These are phyloP conservation scores for Mollisia scopiformis DNA, from an alignment of 2,329 filamentous ascomycete genomes.

Conservation along the genomic window DNA sequence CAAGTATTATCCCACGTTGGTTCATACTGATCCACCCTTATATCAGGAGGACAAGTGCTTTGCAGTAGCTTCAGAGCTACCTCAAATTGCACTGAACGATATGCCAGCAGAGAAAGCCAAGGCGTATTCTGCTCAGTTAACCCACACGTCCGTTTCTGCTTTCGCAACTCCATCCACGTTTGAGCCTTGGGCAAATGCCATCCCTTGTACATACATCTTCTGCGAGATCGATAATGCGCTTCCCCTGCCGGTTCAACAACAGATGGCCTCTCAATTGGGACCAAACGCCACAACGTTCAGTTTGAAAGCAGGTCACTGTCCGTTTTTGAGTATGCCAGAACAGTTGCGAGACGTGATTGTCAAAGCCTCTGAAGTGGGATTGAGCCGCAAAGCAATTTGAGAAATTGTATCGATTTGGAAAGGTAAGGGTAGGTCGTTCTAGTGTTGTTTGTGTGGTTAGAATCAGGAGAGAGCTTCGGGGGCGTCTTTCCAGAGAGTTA, in stretches of 20 bases:
- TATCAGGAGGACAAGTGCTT: constrained; percentile 21
- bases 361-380: constrained; percentile 5
- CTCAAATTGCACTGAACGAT: constrained; percentile 18
- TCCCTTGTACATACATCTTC: constrained; percentile 27
- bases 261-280: constrained; percentile 21
- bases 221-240: constrained; percentile 22
- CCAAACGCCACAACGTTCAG: constrained; percentile 14
- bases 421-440: background rate
- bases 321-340: constrained; percentile 23
- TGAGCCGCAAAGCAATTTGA: background rate
- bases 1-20: no score
- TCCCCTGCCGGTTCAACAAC: constrained; percentile 13
- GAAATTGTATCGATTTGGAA: background rate
- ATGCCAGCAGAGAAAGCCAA: constrained; percentile 14
- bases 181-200: constrained; percentile 22
- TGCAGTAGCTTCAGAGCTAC: background rate
- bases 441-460: background rate
- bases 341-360: constrained; percentile 18
- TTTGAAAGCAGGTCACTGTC: constrained; percentile 23
- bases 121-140: constrained; percentile 5
- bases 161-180: constrained; percentile 22
- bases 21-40: no score
- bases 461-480: no score
- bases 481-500: no score
- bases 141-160: constrained; percentile 12